These are phyloP conservation scores for Metarhizium robertsii DNA, from an alignment of 2,329 filamentous ascomycete genomes.

Conservation along the genomic window DNA sequence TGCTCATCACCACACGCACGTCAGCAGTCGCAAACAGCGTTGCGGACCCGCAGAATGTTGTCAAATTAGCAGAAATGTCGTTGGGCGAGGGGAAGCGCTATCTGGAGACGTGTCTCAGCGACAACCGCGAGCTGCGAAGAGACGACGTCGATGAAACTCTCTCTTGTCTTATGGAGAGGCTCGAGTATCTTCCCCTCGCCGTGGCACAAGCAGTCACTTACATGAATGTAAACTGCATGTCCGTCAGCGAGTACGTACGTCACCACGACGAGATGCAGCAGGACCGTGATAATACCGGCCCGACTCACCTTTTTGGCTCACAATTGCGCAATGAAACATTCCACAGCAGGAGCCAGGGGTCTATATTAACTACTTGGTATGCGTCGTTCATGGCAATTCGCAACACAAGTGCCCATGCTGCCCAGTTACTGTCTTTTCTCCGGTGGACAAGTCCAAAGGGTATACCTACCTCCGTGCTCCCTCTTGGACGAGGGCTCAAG, in stretches of 20 bases:
- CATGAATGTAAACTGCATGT: conserved; percentile 21
- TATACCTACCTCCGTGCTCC: neutral
- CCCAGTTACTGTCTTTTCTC: conserved; percentile 29
- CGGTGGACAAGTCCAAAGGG: conserved; percentile 24
- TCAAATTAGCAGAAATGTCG: neutral
- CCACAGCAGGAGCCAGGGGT: neutral
- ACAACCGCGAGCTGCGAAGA: neutral
- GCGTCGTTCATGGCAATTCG: neutral
- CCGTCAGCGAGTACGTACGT: conserved; percentile 22
- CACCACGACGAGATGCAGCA: conserved; percentile 22
- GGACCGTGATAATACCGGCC: neutral
- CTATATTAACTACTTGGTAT: neutral
- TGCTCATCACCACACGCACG: conserved; percentile 25
- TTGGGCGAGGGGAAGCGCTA: neutral
- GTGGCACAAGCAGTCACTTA: conserved; percentile 32
- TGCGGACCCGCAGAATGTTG: conserved; percentile 3
- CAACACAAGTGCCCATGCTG: conserved; percentile 20
- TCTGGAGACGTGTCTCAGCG: neutral
- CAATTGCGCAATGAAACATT: neutral
- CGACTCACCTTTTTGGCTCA: neutral
- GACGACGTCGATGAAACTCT: neutral
- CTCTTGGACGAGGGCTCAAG: neutral
- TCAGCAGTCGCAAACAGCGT: conserved; percentile 17
- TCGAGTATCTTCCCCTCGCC: conserved; percentile 27
- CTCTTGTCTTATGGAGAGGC: conserved; percentile 10